Percentiles rank a stretch among this genome's conserved stretches.
Evolutionary conservation across 2,329 filamentous ascomycete species (phyloP).

Genomic region (Aspergillus hiratsukae): DNA sequence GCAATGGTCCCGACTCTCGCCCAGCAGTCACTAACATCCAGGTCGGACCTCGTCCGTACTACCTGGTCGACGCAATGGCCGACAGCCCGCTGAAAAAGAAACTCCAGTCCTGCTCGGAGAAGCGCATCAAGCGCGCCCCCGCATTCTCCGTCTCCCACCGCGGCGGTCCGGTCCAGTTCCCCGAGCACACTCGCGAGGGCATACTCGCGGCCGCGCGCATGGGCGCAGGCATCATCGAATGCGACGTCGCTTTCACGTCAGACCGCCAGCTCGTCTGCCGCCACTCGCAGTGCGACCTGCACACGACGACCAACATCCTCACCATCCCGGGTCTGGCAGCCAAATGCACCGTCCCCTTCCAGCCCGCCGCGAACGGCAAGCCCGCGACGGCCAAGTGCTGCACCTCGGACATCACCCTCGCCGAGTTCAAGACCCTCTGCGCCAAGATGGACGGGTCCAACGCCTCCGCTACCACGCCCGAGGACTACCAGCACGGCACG

Average conservation of each 20-base stretch:
- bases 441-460: constrained; percentile 20
- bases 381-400: constrained; percentile 14
- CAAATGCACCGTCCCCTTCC: constrained; percentile 15
- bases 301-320: constrained; percentile 19
- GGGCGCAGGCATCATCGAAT: constrained; percentile 17
- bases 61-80: constrained; percentile 16
- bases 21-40: constrained; percentile 15
- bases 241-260: constrained; percentile 16
- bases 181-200: constrained; percentile 15
- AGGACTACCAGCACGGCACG: constrained; percentile 17
- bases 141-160: constrained; percentile 17
- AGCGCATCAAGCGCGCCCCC: constrained; percentile 11
- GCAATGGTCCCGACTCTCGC: neutral
- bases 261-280: constrained; percentile 17
- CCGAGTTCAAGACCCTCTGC: constrained; percentile 18
- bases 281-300: constrained; percentile 19
- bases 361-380: constrained; percentile 7
- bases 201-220: constrained; percentile 16
- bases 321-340: constrained; percentile 15
- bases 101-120: constrained; percentile 13
- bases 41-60: constrained; percentile 17
- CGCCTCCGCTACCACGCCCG: constrained; percentile 11
- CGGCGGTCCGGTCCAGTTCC: constrained; percentile 15
- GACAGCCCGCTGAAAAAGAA: constrained; percentile 14
- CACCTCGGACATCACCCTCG: constrained; percentile 16